These are phyloP conservation scores for Gautieria morchelliformis DNA, from an alignment of 768 basidiomycete species.

Conservation along the genomic window DNA sequence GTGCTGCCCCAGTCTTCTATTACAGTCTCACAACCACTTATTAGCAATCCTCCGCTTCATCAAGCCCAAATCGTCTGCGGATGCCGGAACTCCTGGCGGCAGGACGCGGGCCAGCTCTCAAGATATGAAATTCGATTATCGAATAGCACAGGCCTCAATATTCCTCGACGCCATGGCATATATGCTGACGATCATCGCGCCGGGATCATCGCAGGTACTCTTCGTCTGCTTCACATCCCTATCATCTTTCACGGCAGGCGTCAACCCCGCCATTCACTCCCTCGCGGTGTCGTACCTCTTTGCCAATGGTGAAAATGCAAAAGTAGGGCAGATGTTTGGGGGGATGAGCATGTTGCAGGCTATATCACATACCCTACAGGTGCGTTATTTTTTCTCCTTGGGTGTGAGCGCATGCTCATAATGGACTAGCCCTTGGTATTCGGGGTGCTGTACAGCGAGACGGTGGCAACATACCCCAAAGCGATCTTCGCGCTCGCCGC, in stretches of 20 bases:
- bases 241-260: slow-evolving; percentile 58
- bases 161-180: slow-evolving; percentile 59
- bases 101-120: slow-evolving; percentile 42
- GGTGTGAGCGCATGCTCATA: neutral
- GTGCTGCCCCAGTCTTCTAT: neutral
- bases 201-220: slow-evolving; percentile 23
- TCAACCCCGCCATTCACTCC: slow-evolving; percentile 60
- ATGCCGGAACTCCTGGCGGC: slow-evolving; percentile 21
- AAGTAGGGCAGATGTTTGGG: slow-evolving; percentile 17
- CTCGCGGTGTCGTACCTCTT: slow-evolving; percentile 44
- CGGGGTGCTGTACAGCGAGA: slow-evolving; percentile 53
- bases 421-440: slow-evolving; percentile 54
- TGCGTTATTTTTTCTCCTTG: slow-evolving; percentile 9
- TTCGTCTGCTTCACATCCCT: slow-evolving; percentile 57
- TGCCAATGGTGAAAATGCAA: slow-evolving; percentile 5
- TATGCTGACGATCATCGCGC: slow-evolving; percentile 42
- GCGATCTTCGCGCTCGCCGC: slow-evolving; percentile 58
- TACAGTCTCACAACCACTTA: slow-evolving; percentile 8
- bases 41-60: slow-evolving; percentile 3
- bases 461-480: slow-evolving; percentile 55
- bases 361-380: slow-evolving; percentile 6
- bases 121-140: slow-evolving; percentile 60
- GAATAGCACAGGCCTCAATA: slow-evolving; percentile 54
- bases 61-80: slow-evolving; percentile 19
- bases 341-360: slow-evolving; percentile 16